Conservation (phyloP, 352 stramenopile genomes). For the Pythium sukuiense region DNA sequence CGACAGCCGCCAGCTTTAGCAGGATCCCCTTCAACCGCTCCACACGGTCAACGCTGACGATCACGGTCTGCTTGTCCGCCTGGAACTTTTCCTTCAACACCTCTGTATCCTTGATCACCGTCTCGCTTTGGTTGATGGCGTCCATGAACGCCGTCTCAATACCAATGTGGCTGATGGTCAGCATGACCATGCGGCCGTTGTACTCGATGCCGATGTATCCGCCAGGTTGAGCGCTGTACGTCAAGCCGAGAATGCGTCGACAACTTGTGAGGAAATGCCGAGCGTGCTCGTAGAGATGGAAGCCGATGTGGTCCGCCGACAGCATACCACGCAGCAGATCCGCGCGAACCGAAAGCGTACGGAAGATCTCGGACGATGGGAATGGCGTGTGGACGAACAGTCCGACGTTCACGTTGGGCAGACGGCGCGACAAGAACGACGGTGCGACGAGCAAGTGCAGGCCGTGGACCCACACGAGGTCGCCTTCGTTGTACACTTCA, state of each 20-base stretch:
- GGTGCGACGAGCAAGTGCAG: slow-evolving; percentile 98
- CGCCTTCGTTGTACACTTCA: slow-evolving; percentile 90
- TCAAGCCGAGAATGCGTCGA: slow-evolving; percentile 83
- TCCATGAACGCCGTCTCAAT: slow-evolving; percentile 93
- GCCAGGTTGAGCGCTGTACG: slow-evolving; percentile 90
- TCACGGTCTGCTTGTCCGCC: slow-evolving; percentile 66
- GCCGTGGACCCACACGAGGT: slow-evolving; percentile 97
- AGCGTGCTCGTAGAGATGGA: slow-evolving; percentile 98
- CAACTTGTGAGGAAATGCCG: slow-evolving; percentile 98
- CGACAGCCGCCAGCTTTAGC: slow-evolving; percentile 96
- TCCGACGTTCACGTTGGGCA: slow-evolving; percentile 94
- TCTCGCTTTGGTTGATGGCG: slow-evolving; percentile 48
- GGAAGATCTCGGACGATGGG: slow-evolving; percentile 98
- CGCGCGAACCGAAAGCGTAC: slow-evolving; percentile 95
- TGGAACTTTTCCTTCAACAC: slow-evolving; percentile 54
- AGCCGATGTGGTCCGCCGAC: slow-evolving; percentile 97
- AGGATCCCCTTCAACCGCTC: slow-evolving; percentile 97
- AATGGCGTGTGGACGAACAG: slow-evolving; percentile 99
- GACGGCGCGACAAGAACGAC: slow-evolving; percentile 93
- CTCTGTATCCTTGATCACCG: slow-evolving; percentile 52
- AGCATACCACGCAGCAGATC: slow-evolving; percentile 96
- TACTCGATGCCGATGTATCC: slow-evolving; percentile 95
- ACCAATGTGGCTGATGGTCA: slow-evolving; percentile 98
- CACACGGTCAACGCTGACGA: slow-evolving; percentile 94
- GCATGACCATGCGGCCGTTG: slow-evolving; percentile 95